Evolutionary conservation across 371 early-diverging fungal genomes (phyloP), one percentile per base, ranked within the genome.

Genomic region (Mycotypha africana): DNA sequence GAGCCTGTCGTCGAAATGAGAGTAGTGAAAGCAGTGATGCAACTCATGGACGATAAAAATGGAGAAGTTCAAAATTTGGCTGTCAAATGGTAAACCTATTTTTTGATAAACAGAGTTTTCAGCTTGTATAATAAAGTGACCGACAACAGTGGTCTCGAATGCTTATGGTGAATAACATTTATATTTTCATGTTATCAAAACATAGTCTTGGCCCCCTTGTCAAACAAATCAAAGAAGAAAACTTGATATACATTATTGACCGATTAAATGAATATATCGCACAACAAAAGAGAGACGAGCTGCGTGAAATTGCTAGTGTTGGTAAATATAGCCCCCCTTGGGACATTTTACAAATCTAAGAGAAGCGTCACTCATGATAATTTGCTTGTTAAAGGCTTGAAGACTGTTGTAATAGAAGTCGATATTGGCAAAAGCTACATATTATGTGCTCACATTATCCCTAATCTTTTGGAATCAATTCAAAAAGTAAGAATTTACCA

Each of bases 61-160:
- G 82, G 89, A 40, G 92, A 95, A 65, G 95, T 95, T 11, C 94
- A 93, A 63, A 95, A 91, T 62, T 56, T 92, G 55, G 92, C 95
- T 16, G 88, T 91, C 25, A 92, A 93, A 62, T 88, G 90, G 90
- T 82, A 74, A n/a, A n/a, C n/a, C n/a, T n/a, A n/a, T n/a, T n/a
- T n/a, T n/a, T 45, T n/a, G n/a, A n/a, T n/a, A n/a, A n/a, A n/a
- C n/a, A n/a, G n/a, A n/a, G n/a, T n/a, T n/a, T n/a, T n/a, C n/a
- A n/a, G n/a, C n/a, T n/a, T n/a, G n/a, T n/a, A n/a, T n/a, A n/a
- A n/a, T n/a, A n/a, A n/a, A n/a, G n/a, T n/a, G n/a, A n/a, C n/a
- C n/a, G n/a, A n/a, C n/a, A n/a, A n/a, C n/a, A n/a, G n/a, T n/a
- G n/a, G n/a, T n/a, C n/a, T n/a, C n/a, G n/a, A n/a, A n/a, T n/a